A percentile compares a stretch with the other conserved stretches of the same genome.
Evolutionary conservation across 1,284 basidiomycete species (phyloP).

Genomic region (Rugosomyces carneus): DNA sequence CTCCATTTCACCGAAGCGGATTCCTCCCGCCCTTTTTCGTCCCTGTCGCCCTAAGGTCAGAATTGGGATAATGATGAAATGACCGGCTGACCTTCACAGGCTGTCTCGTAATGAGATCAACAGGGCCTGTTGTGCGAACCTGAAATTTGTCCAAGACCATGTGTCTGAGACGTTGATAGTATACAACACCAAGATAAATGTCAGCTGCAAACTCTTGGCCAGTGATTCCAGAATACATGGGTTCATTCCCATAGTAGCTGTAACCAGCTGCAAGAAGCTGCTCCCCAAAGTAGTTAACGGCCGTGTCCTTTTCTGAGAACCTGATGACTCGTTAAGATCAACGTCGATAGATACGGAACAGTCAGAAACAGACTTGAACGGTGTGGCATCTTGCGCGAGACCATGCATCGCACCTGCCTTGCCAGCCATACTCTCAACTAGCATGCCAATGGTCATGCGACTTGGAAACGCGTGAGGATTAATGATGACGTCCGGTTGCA

Average conservation of each 20-base stretch:
- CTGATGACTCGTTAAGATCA: slow-evolving; percentile 34
- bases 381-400: slow-evolving; percentile 96
- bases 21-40: slow-evolving; percentile 96
- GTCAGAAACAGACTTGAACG: slow-evolving; percentile 71
- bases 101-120: slow-evolving; percentile 93
- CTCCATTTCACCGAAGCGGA: slow-evolving; percentile 99
- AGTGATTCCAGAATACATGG: slow-evolving; percentile 99
- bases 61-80: not conserved
- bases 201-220: slow-evolving; percentile 98
- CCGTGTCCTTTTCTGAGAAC: slow-evolving; percentile 94
- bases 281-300: slow-evolving; percentile 95
- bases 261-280: slow-evolving; percentile 93
- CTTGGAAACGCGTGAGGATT: slow-evolving; percentile 99
- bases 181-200: slow-evolving; percentile 97
- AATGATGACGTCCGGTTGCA: slow-evolving; percentile 99
- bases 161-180: slow-evolving; percentile 97
- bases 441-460: slow-evolving; percentile 99
- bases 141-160: slow-evolving; percentile 99
- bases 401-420: slow-evolving; percentile 99
- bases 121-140: slow-evolving; percentile 95
- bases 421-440: slow-evolving; percentile 98
- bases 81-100: slow-evolving; percentile 82
- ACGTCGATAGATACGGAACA: slow-evolving; percentile 11
- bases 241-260: slow-evolving; percentile 99
- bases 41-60: slow-evolving; percentile 47